Evolutionary conservation across 768 basidiomycete genomes (phyloP), one percentile per base, ranked within the genome.

Genomic region (Stropharia rugosoannulata): DNA sequence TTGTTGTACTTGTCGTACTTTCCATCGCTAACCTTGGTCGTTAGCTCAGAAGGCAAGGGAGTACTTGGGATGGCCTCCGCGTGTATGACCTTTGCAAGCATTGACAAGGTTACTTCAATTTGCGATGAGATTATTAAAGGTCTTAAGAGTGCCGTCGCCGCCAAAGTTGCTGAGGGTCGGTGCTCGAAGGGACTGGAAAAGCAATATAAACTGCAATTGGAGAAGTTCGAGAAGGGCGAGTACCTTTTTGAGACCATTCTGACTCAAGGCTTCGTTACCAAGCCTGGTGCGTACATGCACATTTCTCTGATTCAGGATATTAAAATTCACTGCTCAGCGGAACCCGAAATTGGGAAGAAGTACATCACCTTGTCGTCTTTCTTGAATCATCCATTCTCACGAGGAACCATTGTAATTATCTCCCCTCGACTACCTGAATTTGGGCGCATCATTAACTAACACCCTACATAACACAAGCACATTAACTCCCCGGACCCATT

Each of bases 331-430:
- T 32, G 35, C 16, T 27, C 11, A 12, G 15, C 16, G 12, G 1
- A 22, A 41, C 48, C 50, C 5, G 54, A 42, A 5, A n/a, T 37
- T 8, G 54, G 58, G 6, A 55, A 55, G 19, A 50, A 39, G n/a
- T 59, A 59, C 25, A 39, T 45, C 6, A 55, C 27, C n/a, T 10
- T 59, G 18, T 44, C 55, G 7, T 37, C 54, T 25, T 43, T 55
- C 9, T 46, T 51, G 49, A 55, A 51, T 40, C 54, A 59, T 36
- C 58, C 58, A 18, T 38, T 59, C 9, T 59, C 58, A n/a, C 49
- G 58, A 5, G 58, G 55, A 10, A 54, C 51, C 4, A 54, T 60
- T 5, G 57, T 54, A 29, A 27, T 35, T 46, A n/a, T 41, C 19
- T 44, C 11, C 18, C 39, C n/a, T 5, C 29, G 18, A 4, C 1